Conservation (phyloP, 164 flowering plant genomes). For the Macadamia tetraphylla region DNA sequence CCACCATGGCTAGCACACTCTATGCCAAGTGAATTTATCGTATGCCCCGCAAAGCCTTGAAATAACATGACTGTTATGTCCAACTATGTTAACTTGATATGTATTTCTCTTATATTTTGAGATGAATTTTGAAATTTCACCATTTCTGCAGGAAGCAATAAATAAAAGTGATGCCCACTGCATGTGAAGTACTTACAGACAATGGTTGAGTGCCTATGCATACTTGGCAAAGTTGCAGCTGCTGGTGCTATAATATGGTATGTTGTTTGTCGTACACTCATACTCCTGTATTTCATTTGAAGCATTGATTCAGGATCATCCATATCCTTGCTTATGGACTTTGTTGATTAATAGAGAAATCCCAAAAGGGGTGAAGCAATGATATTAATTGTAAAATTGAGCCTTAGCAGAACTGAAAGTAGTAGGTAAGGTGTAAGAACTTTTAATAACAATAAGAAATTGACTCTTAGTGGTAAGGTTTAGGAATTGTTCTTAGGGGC, state of each 20-base stretch:
- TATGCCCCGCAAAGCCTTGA: conserved; percentile 26
- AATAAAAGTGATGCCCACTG: conserved; percentile 81
- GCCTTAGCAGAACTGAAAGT: no score
- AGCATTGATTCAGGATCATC: not conserved
- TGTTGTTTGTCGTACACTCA: conserved; percentile 12
- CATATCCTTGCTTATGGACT: no score
- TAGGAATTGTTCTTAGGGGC: no score
- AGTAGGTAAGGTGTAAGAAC: no score
- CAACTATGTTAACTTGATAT: not conserved
- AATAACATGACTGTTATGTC: not conserved
- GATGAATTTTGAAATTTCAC: not conserved
- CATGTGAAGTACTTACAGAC: conserved; percentile 94
- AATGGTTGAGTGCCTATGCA: conserved; percentile 91
- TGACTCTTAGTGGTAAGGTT: no score
- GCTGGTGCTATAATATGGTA: conserved; percentile 98
- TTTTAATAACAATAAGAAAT: no score
- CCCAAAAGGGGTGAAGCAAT: no score
- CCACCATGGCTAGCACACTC: conserved; percentile 84
- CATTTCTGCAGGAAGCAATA: conserved; percentile 62
- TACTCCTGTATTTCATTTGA: not conserved
- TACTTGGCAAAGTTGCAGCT: conserved; percentile 97
- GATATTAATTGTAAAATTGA: no score
- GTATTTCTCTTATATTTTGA: not conserved
- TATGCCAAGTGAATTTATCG: conserved; percentile 91
- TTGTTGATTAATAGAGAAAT: no score